A percentile compares a stretch with the other conserved stretches of the same genome.
Conservation (phyloP, 2,329 filamentous ascomycete species). For the Hypoxylon sp. region DNA sequence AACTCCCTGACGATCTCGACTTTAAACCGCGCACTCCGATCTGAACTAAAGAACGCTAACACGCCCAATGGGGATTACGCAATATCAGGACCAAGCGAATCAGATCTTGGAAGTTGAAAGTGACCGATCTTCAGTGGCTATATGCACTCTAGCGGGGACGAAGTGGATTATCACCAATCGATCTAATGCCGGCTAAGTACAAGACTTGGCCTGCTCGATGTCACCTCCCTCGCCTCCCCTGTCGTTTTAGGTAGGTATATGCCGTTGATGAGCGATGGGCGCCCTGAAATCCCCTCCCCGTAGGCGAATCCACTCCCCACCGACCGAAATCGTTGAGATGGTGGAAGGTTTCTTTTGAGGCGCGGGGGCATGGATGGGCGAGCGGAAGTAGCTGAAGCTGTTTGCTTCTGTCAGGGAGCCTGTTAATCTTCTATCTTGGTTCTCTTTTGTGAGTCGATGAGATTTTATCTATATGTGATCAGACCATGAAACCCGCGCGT, state of each 20-base stretch:
- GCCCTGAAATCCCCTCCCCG: slow-evolving; percentile 8
- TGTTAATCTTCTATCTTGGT: slow-evolving; percentile 23
- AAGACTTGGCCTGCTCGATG: slow-evolving; percentile 19
- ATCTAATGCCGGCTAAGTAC: slow-evolving; percentile 33
- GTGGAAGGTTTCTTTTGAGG: slow-evolving; percentile 24
- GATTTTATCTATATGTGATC: slow-evolving; percentile 18
- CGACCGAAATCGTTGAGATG: slow-evolving; percentile 20
- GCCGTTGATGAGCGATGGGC: slow-evolving; percentile 19
- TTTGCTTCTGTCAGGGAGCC: slow-evolving; percentile 21
- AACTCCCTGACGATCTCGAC: not conserved
- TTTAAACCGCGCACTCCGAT: not conserved
- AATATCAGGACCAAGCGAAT: slow-evolving; percentile 24
- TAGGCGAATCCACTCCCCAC: slow-evolving; percentile 29
- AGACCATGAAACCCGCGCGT: slow-evolving; percentile 34
- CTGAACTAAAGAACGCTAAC: slow-evolving; percentile 8
- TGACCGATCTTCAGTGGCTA: slow-evolving; percentile 26
- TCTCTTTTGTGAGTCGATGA: slow-evolving; percentile 22
- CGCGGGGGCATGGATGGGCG: slow-evolving; percentile 11
- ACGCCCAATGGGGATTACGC: slow-evolving; percentile 12
- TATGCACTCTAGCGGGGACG: slow-evolving; percentile 27
- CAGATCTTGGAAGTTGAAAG: slow-evolving; percentile 20
- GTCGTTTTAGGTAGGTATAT: slow-evolving; percentile 36
- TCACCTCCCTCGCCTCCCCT: slow-evolving; percentile 12
- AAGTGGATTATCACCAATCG: slow-evolving; percentile 32
- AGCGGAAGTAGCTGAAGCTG: slow-evolving; percentile 12